Evolutionary conservation across 257 asterid genomes (phyloP).

Genomic region (Buddleja alternifolia): DNA sequence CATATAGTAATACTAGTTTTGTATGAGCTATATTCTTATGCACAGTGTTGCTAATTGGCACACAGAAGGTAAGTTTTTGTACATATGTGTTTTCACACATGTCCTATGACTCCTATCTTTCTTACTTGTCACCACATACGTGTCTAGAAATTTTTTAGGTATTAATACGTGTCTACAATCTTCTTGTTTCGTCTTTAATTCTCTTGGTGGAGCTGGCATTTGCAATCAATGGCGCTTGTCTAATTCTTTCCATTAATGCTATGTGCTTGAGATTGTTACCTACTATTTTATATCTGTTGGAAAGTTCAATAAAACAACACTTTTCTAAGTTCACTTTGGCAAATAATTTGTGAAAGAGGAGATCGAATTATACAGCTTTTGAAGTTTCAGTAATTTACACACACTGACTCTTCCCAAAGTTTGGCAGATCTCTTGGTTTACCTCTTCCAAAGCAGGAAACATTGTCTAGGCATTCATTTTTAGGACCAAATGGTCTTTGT

Average conservation of each 20-base stretch:
- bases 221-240: slow-evolving; percentile 15
- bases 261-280: neutral
- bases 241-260: neutral
- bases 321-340: neutral
- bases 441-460: slow-evolving; percentile 64
- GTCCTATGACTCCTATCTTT: slow-evolving; percentile 2
- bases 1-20: neutral
- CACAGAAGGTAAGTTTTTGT: neutral
- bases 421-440: slow-evolving; percentile 46
- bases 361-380: slow-evolving; percentile 4
- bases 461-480: slow-evolving; percentile 59
- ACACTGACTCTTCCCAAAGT: slow-evolving; percentile 1
- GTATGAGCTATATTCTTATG: neutral
- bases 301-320: neutral
- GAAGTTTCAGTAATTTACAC: neutral
- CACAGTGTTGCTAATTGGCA: slow-evolving; percentile 1
- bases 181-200: neutral
- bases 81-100: neutral
- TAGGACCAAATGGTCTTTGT: slow-evolving; percentile 59
- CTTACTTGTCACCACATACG: neutral
- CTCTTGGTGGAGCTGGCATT: slow-evolving; percentile 6
- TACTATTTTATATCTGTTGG: neutral
- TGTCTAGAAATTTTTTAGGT: neutral
- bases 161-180: neutral
- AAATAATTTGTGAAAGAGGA: slow-evolving; percentile 11